These are phyloP conservation scores for Chloranthus sessilifolius DNA, from an alignment of 164 flowering plant species.

Conservation along the genomic window DNA sequence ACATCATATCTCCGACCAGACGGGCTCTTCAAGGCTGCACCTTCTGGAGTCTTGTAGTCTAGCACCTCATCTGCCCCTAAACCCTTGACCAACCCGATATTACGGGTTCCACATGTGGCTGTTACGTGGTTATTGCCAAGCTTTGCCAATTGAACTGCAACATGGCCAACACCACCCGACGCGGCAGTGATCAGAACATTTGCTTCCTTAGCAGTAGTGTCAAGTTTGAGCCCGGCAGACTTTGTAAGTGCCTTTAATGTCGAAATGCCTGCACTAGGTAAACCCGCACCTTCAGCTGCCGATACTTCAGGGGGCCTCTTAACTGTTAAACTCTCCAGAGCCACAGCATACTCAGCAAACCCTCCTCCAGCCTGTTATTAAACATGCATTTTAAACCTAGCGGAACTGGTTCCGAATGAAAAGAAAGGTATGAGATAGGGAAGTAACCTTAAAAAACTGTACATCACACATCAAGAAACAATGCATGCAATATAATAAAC, in stretches of 20 bases:
- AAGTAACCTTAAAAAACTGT: too few species aligned
- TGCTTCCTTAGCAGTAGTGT: not conserved
- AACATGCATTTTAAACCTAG: too few species aligned
- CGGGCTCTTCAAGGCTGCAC: constrained; percentile 6
- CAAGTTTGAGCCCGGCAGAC: constrained; percentile 7
- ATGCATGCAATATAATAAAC: too few species aligned
- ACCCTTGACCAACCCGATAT: constrained; percentile 21
- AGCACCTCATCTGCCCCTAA: constrained; percentile 7
- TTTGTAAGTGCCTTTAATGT: not conserved
- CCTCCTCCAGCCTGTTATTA: constrained; percentile 11
- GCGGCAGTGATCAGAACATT: constrained; percentile 6
- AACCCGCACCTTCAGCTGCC: constrained; percentile 7
- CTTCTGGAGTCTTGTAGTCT: constrained; percentile 3
- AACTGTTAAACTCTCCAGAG: not conserved
- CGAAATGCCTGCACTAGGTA: constrained; percentile 2
- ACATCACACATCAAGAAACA: too few species aligned
- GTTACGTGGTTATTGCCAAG: constrained; percentile 9
- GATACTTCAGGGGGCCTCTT: constrained; percentile 8
- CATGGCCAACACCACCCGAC: constrained; percentile 8
- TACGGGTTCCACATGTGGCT: constrained; percentile 31
- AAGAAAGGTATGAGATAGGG: too few species aligned
- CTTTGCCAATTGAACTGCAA: constrained; percentile 6
- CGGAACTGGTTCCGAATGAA: too few species aligned
- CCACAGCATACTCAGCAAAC: constrained; percentile 11
- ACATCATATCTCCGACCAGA: constrained; percentile 5